These are phyloP conservation scores for Dissophora globulifera DNA, from an alignment of 192 early-diverging fungal genomes.

Conservation along the genomic window DNA sequence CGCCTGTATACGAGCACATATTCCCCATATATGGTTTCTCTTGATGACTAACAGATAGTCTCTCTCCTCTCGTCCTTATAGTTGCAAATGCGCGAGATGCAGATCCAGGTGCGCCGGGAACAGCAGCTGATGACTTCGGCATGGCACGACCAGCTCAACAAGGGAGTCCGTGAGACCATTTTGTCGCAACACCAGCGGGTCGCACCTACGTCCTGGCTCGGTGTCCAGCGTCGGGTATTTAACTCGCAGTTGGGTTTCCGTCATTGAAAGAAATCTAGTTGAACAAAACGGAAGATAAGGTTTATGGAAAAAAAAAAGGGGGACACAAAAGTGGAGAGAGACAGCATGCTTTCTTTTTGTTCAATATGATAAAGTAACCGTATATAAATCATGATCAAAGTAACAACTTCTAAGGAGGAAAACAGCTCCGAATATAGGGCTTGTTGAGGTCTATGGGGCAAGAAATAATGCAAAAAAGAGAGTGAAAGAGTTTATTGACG, in stretches of 20 bases:
- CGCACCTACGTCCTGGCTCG: slow-evolving; percentile 51
- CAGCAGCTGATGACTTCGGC: slow-evolving; percentile 86
- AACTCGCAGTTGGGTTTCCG: slow-evolving; percentile 37
- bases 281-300: not conserved
- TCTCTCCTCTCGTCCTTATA: slow-evolving; percentile 54
- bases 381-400: no score
- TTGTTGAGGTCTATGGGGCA: no score
- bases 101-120: slow-evolving; percentile 79
- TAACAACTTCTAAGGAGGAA: not conserved
- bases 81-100: slow-evolving; percentile 77
- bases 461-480: slow-evolving; percentile 10
- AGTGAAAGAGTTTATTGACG: slow-evolving; percentile 39
- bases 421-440: no score
- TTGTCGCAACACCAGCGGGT: slow-evolving; percentile 35
- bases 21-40: not conserved
- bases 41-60: slow-evolving; percentile 9
- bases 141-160: slow-evolving; percentile 71
- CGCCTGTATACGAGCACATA: not conserved
- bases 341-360: no score
- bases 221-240: slow-evolving; percentile 56
- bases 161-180: slow-evolving; percentile 63
- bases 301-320: no score
- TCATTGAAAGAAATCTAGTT: not conserved
- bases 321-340: no score
- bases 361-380: no score